A percentile compares a stretch with the other conserved stretches of the same genome.
These are phyloP conservation scores for Mrakia gelida DNA, from an alignment of 768 basidiomycete species.

Conservation along the genomic window DNA sequence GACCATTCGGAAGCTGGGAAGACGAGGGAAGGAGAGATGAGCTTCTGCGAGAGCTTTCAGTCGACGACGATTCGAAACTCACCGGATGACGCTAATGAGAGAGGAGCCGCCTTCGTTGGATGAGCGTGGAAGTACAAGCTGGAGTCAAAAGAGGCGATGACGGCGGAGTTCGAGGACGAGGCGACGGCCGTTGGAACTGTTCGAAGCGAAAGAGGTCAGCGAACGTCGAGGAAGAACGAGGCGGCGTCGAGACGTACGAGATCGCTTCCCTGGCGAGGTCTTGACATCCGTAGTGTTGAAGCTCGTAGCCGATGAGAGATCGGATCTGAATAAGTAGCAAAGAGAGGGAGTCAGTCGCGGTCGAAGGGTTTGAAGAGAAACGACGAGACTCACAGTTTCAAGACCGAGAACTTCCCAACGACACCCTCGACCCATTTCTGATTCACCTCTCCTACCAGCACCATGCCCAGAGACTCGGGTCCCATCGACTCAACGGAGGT, in stretches of 20 bases:
- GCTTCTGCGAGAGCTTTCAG: neutral
- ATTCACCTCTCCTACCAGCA: neutral
- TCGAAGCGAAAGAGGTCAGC: neutral
- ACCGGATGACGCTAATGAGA: neutral
- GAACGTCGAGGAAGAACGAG: neutral
- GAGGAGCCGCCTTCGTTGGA: neutral
- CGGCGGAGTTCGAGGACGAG: neutral
- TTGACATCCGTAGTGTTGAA: neutral
- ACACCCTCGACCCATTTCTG: neutral
- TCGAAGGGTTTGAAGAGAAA: neutral
- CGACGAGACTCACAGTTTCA: neutral
- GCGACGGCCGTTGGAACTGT: constrained; percentile 4
- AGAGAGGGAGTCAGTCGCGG: too few species aligned
- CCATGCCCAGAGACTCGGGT: neutral
- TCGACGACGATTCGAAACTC: neutral
- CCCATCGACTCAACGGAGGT: constrained; percentile 2
- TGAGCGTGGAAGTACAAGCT: constrained; percentile 4
- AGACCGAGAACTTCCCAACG: neutral
- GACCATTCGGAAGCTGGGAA: constrained; percentile 5
- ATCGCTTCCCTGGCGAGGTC: neutral
- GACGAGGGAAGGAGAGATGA: neutral
- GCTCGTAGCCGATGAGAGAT: neutral
- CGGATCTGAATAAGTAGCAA: neutral
- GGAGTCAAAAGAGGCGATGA: neutral
- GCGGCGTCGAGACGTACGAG: neutral